phyloP scores from a whole-genome alignment of 495 filamentous ascomycete species.

The Aspergillus asperescens region DNA sequence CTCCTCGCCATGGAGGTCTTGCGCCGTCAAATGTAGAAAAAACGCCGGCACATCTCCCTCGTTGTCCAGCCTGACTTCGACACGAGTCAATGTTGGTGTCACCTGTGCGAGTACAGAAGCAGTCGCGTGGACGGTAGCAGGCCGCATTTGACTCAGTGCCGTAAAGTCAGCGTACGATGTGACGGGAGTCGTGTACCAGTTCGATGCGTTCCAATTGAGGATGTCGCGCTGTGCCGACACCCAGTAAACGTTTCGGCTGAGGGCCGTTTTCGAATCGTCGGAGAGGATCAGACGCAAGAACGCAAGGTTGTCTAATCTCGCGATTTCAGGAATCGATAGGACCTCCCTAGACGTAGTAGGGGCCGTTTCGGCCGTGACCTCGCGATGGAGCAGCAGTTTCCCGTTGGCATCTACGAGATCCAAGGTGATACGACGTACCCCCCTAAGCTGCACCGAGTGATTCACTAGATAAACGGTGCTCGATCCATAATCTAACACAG shows the following conservation, averaged over 20 bases:
- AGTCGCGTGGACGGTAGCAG: conserved; percentile 32
- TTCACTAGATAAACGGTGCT: conserved; percentile 52
- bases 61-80: conserved; percentile 47
- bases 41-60: conserved; percentile 48
- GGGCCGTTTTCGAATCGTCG: conserved; percentile 15
- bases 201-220: conserved; percentile 51
- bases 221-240: conserved; percentile 43
- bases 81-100: not conserved
- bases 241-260: conserved; percentile 64
- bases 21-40: conserved; percentile 48
- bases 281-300: conserved; percentile 49
- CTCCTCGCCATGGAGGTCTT: conserved; percentile 37
- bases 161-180: conserved; percentile 49
- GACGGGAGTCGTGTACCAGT: conserved; percentile 56
- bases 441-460: conserved; percentile 39
- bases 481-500: conserved; percentile 49
- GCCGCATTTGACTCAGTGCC: conserved; percentile 36
- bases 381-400: conserved; percentile 28
- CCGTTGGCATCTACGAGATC: conserved; percentile 48
- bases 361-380: conserved; percentile 15
- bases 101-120: not conserved
- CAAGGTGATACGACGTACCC: conserved; percentile 39
- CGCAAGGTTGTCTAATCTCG: conserved; percentile 33
- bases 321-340: conserved; percentile 23
- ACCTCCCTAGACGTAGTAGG: conserved; percentile 28